These are phyloP conservation scores for Melanomma pulvis-pyrius DNA, from an alignment of 495 filamentous ascomycete species.

Conservation along the genomic window DNA sequence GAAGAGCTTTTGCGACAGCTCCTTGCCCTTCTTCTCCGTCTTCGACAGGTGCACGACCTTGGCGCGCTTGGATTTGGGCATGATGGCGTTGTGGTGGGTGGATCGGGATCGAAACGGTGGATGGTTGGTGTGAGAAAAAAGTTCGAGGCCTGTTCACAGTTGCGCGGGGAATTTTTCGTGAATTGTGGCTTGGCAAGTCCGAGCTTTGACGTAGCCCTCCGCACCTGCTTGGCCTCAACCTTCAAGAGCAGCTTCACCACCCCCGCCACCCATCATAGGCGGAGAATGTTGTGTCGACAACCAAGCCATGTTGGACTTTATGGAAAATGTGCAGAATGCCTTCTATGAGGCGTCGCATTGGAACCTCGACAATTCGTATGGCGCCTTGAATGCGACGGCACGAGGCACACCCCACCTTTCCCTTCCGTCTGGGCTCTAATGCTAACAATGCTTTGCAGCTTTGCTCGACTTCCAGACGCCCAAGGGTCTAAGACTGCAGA, in stretches of 20 bases:
- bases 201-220: background rate
- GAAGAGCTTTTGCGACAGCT: slow-evolving; percentile 85
- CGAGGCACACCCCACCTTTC: slow-evolving; percentile 58
- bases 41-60: slow-evolving; percentile 86
- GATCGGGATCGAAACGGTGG: background rate
- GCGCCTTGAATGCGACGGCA: slow-evolving; percentile 81
- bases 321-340: slow-evolving; percentile 94
- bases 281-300: slow-evolving; percentile 19
- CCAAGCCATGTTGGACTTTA: slow-evolving; percentile 84
- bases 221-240: background rate
- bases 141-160: slow-evolving; percentile 4
- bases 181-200: slow-evolving; percentile 13
- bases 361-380: slow-evolving; percentile 93
- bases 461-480: slow-evolving; percentile 85
- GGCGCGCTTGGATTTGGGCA: slow-evolving; percentile 95
- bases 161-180: slow-evolving; percentile 33
- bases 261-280: background rate
- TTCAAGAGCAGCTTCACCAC: slow-evolving; percentile 1
- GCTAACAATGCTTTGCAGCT: slow-evolving; percentile 51
- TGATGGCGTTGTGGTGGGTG: slow-evolving; percentile 52
- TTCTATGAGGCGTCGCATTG: slow-evolving; percentile 86
- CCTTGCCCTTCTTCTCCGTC: slow-evolving; percentile 88
- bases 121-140: slow-evolving; percentile 8
- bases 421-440: background rate
- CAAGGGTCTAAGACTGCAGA: slow-evolving; percentile 72